Base-by-base conservation (phyloP, 306 rosid species). In the Rosa persica region DNA sequence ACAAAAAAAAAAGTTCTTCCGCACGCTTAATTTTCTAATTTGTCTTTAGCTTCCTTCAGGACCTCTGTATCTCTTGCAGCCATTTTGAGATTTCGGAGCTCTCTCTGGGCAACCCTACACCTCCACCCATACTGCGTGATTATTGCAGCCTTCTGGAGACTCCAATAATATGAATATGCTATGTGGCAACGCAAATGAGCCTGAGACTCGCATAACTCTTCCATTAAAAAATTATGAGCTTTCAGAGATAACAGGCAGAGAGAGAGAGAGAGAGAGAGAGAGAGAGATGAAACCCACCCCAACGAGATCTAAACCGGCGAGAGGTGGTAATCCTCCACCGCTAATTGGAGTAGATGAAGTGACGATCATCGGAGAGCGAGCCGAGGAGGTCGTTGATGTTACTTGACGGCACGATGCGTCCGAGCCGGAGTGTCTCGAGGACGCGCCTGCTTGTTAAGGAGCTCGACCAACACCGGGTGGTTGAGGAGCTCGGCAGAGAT, bases 41-140 rank as follows among this genome's bases (percentile, higher is more conserved):
- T 96, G 96, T 96, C 97, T 70, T 96, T 96, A 61, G 98, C 98
- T 87, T 96, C 99, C 87, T 96, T 90, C 40, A 96, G 97, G 58
- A 98, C 99, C 61, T 98, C 99, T 2, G 99, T 96, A 80, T 96
- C 99, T 87, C 94, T 93, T 48, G 99, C 89, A 87, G 99, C 99
- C 99, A 93, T 93, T 90, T 93, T 96, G 78, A 96, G 98, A 82
- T 67, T 78, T 88, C 99, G 90, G 51, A 96, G 99, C 85, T 96
- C 99, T 82, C 75, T 93, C 83, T 94, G 84, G 68, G 99, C 99
- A 83, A 96, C 91, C 82, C 98, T 89, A 74, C 86, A 52, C 84
- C 99, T 96, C 99, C 99, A 96, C 78, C 97, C 83, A 80, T 98
- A 96, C 81, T 96, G 99, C 78, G 99, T 88, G 79, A 79, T 83